Evolutionary conservation across 805 yeast genomes (phyloP).

Genomic region (Candida adriatica): DNA sequence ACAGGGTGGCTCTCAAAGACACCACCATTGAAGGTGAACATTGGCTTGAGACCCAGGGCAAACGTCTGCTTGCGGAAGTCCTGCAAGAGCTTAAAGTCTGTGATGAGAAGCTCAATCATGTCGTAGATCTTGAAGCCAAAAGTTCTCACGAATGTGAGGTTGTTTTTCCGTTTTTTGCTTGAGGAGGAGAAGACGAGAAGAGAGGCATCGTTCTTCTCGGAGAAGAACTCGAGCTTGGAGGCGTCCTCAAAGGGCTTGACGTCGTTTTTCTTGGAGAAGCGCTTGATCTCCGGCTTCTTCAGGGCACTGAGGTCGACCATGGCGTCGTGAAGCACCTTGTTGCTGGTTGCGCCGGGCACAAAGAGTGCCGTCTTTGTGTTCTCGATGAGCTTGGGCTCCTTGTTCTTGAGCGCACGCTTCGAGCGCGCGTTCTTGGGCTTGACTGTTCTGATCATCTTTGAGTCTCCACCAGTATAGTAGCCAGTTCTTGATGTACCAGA

Average conservation of each 20-base stretch:
- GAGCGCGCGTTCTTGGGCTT: constrained; percentile 94
- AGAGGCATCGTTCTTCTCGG: constrained; percentile 91
- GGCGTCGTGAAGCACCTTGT: constrained; percentile 76
- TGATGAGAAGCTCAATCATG: constrained; percentile 83
- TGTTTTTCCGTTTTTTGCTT: constrained; percentile 91
- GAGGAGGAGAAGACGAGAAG: constrained; percentile 70
- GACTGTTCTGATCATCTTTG: constrained; percentile 29
- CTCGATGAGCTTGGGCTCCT: constrained; percentile 83
- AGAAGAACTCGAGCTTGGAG: constrained; percentile 76
- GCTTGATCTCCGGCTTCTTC: constrained; percentile 84
- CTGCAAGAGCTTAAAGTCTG: constrained; percentile 58
- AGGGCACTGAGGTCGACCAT: constrained; percentile 83
- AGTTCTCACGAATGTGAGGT: constrained; percentile 80
- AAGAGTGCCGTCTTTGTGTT: constrained; percentile 86
- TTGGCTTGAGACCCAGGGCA: constrained; percentile 85
- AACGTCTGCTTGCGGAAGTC: constrained; percentile 82
- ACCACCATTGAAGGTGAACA: constrained; percentile 90
- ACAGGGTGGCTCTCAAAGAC: constrained; percentile 87
- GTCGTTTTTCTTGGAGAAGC: constrained; percentile 84
- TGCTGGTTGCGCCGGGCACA: constrained; percentile 81
- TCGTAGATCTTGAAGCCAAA: constrained; percentile 88
- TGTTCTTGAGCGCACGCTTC: constrained; percentile 86
- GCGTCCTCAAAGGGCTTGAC: constrained; percentile 91
- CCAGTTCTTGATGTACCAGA: too few species aligned
- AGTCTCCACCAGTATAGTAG: too few species aligned